A percentile compares a stretch with the other conserved stretches of the same genome.
Evolutionary conservation across 129 eudicot species (phyloP).

Genomic region (Cynara cardunculus): DNA sequence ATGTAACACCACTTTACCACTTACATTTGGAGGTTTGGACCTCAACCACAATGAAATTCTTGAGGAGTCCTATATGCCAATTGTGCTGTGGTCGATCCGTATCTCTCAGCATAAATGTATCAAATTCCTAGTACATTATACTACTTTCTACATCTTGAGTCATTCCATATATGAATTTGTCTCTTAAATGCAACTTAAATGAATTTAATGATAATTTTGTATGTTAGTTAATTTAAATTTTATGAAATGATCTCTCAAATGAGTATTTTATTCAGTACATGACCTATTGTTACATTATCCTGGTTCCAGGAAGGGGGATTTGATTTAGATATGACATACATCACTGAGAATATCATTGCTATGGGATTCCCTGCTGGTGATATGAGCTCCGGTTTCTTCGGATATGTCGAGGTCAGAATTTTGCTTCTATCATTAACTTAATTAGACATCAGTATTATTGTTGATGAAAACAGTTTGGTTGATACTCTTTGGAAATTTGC

Average conservation of each 20-base stretch:
- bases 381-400: slow-evolving; percentile 95
- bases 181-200: not conserved
- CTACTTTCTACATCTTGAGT: not conserved
- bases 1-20: not conserved
- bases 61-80: not conserved
- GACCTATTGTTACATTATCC: slow-evolving; percentile 3
- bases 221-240: not conserved
- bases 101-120: not conserved
- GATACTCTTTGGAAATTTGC: slow-evolving; percentile 8
- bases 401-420: slow-evolving; percentile 71
- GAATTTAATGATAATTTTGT: not conserved
- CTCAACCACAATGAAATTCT: not conserved
- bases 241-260: not conserved
- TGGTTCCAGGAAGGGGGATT: slow-evolving; percentile 78
- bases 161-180: not conserved
- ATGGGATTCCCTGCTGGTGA: slow-evolving; percentile 99
- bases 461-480: not conserved
- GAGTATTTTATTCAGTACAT: not conserved
- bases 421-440: not conserved
- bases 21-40: not conserved
- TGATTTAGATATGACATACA: slow-evolving; percentile 93
- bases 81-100: not conserved
- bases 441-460: not conserved
- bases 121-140: not conserved
- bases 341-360: slow-evolving; percentile 93